A percentile compares a stretch with the other conserved stretches of the same genome.
phyloP scores from a whole-genome alignment of 441 rosid genomes.

The Eutrema salsugineum region DNA sequence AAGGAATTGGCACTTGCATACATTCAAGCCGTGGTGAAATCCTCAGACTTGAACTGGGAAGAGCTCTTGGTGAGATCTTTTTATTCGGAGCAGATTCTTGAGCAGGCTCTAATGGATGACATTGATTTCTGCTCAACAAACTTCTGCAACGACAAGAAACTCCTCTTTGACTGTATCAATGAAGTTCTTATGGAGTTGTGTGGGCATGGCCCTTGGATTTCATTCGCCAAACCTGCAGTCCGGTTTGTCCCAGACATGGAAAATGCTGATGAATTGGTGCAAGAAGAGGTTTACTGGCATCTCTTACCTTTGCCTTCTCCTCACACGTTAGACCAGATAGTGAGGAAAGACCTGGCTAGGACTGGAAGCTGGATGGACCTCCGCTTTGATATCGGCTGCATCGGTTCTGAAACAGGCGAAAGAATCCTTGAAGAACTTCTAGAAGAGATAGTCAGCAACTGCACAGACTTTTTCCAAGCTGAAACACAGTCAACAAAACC shows the following conservation, averaged over 20 bases:
- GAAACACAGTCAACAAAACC: not conserved
- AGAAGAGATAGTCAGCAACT: slow-evolving; percentile 48
- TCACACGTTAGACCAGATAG: slow-evolving; percentile 65
- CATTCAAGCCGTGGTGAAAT: slow-evolving; percentile 54
- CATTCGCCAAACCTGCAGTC: slow-evolving; percentile 44
- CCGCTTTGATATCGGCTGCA: slow-evolving; percentile 42
- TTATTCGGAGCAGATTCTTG: slow-evolving; percentile 66
- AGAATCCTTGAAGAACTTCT: slow-evolving; percentile 63
- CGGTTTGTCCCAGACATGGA: slow-evolving; percentile 41
- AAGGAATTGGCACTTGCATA: slow-evolving; percentile 49
- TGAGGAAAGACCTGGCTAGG: slow-evolving; percentile 67
- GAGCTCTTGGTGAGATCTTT: slow-evolving; percentile 59
- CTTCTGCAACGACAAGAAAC: slow-evolving; percentile 53
- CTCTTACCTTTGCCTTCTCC: slow-evolving; percentile 61
- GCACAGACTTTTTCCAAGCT: slow-evolving; percentile 9
- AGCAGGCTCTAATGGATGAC: slow-evolving; percentile 56
- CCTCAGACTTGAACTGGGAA: slow-evolving; percentile 67
- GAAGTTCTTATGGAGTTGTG: slow-evolving; percentile 75
- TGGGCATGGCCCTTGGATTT: slow-evolving; percentile 51
- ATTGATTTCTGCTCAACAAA: slow-evolving; percentile 50
- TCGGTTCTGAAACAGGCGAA: slow-evolving; percentile 54
- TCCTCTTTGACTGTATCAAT: slow-evolving; percentile 72
- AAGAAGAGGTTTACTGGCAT: slow-evolving; percentile 79
- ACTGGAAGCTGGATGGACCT: slow-evolving; percentile 72
- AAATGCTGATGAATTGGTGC: slow-evolving; percentile 47